A percentile compares a stretch with the other conserved stretches of the same genome.
Evolutionary conservation across 129 eudicot species (phyloP).

Genomic region (Centella asiatica): DNA sequence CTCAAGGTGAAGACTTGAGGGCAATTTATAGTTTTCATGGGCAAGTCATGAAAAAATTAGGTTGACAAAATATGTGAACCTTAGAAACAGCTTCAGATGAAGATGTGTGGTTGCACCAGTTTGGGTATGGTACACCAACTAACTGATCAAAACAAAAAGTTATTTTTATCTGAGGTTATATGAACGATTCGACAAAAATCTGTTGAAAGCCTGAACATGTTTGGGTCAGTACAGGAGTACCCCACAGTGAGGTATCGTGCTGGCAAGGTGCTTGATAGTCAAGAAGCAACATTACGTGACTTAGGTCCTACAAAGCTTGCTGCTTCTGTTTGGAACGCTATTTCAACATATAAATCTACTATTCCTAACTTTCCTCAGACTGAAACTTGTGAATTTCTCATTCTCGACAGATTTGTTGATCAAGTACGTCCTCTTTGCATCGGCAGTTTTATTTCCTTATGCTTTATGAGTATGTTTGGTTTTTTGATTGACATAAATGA

Average conservation of each 20-base stretch:
- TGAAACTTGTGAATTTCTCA: conserved; percentile 87
- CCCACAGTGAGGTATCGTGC: conserved; percentile 79
- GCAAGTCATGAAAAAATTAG: too few relatives aligned
- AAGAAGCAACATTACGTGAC: conserved; percentile 39
- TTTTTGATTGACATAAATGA: conserved; percentile 1
- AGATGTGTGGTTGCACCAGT: too few relatives aligned
- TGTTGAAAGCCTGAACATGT: conserved; percentile 8
- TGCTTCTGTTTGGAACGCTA: conserved; percentile 46
- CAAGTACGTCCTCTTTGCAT: conserved; percentile 33
- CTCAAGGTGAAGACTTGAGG: too few relatives aligned
- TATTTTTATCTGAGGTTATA: too few relatives aligned
- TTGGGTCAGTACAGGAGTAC: conserved; percentile 45
- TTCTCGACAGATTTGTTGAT: conserved; percentile 87
- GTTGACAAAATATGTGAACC: too few relatives aligned
- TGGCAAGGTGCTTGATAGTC: conserved; percentile 35
- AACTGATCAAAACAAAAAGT: too few relatives aligned
- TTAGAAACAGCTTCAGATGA: too few relatives aligned
- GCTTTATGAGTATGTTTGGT: background rate
- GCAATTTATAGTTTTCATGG: too few relatives aligned
- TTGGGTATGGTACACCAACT: too few relatives aligned
- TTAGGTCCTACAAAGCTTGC: conserved; percentile 70
- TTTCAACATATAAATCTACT: conserved; percentile 49
- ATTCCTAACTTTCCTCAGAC: conserved; percentile 75
- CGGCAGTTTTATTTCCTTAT: background rate
- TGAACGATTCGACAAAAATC: background rate